Conservation (phyloP, 495 filamentous ascomycete species). For the Neurospora africana region DNA sequence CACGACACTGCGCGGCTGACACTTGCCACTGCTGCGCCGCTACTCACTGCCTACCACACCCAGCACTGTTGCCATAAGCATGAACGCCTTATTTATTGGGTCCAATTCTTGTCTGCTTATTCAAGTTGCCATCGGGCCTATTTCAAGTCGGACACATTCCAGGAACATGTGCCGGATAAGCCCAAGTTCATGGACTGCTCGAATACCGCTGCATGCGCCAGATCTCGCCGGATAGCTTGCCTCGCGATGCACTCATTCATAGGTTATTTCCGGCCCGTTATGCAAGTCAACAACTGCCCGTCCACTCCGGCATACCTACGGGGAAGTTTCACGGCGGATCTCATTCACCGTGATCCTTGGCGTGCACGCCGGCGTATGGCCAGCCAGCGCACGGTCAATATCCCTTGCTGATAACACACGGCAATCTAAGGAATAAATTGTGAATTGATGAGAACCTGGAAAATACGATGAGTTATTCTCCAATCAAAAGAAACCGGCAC, state of each 20-base stretch:
- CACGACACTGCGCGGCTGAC: background rate
- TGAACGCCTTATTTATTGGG: background rate
- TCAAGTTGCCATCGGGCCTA: background rate
- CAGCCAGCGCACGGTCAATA: background rate
- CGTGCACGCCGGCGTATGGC: background rate
- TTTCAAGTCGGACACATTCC: background rate
- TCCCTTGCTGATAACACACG: background rate
- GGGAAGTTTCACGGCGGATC: background rate
- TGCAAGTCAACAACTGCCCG: background rate
- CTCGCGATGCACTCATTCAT: background rate
- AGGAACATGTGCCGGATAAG: background rate
- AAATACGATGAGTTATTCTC: background rate
- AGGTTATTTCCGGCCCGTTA: background rate
- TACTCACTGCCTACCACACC: background rate
- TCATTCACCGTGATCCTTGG: background rate
- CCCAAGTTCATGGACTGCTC: background rate
- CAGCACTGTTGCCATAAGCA: background rate
- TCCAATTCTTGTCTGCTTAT: background rate
- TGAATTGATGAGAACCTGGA: background rate
- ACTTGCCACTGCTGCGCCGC: background rate
- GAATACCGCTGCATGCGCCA: background rate
- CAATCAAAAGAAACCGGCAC: background rate
- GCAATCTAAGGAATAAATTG: background rate
- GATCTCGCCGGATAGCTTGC: background rate
- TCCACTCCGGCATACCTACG: background rate